phyloP scores from a whole-genome alignment of 2,329 filamentous ascomycete species.

The Penicillium palitans region DNA sequence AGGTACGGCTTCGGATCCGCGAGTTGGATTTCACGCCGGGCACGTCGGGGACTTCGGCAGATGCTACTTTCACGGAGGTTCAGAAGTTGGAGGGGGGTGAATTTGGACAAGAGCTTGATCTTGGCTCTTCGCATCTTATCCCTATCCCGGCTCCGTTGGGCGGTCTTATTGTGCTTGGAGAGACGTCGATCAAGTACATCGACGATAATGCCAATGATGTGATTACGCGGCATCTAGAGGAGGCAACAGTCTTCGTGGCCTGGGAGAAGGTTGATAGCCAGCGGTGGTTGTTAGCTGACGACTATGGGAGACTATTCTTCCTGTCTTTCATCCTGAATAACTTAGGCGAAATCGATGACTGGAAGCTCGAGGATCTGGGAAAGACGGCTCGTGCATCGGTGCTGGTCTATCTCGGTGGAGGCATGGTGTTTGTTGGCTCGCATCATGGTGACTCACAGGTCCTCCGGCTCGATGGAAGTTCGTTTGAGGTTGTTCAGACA shows the following conservation, averaged over 20 bases:
- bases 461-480: conserved; percentile 62
- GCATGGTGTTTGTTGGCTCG: conserved; percentile 81
- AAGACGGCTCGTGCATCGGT: conserved; percentile 72
- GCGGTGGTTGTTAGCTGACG: conserved; percentile 85
- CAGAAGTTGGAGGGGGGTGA: conserved; percentile 33
- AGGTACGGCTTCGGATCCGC: conserved; percentile 56
- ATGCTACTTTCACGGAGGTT: conserved; percentile 56
- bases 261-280: conserved; percentile 84
- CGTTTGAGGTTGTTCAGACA: conserved; percentile 69
- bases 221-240: conserved; percentile 64
- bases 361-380: conserved; percentile 69
- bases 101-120: conserved; percentile 56
- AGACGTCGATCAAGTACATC: conserved; percentile 81
- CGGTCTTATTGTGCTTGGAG: conserved; percentile 72
- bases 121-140: conserved; percentile 62
- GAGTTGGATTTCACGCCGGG: conserved; percentile 55
- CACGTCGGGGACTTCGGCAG: conserved; percentile 47
- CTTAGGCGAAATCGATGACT: conserved; percentile 66
- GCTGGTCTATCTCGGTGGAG: conserved; percentile 69
- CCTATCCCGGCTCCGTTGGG: conserved; percentile 61
- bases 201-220: conserved; percentile 71
- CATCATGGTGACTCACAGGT: conserved; percentile 92
- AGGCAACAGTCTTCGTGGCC: conserved; percentile 83
- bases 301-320: conserved; percentile 84
- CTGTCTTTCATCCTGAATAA: conserved; percentile 71